phyloP scores from a whole-genome alignment of 2,329 filamentous ascomycete species.

The Epichloe gansuensis region DNA sequence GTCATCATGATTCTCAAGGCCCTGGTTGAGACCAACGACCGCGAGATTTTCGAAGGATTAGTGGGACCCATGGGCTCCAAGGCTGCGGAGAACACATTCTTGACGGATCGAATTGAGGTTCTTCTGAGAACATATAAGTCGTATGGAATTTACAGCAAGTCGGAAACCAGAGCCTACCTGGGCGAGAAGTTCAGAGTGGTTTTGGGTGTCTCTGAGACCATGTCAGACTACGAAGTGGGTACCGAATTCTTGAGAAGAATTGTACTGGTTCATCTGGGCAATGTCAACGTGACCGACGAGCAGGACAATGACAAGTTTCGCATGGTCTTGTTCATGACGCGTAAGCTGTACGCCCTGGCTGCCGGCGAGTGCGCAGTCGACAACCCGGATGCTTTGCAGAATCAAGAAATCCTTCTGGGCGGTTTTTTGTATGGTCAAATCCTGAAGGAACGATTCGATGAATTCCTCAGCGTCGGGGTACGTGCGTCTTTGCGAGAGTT shows the following conservation, averaged over 20 bases:
- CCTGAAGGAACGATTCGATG: conserved; percentile 85
- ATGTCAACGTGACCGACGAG: conserved; percentile 66
- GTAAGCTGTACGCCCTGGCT: conserved; percentile 86
- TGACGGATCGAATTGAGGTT: conserved; percentile 88
- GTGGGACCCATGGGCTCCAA: conserved; percentile 67
- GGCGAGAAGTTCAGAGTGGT: conserved; percentile 86
- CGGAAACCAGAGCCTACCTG: conserved; percentile 72
- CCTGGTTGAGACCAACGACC: conserved; percentile 86
- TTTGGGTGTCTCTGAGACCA: conserved; percentile 68
- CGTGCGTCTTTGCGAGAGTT: conserved; percentile 43
- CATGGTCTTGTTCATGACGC: conserved; percentile 87
- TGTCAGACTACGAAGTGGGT: conserved; percentile 79
- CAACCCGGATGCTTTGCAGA: conserved; percentile 92
- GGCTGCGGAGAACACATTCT: conserved; percentile 75
- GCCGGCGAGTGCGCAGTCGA: conserved; percentile 87
- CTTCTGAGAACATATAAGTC: conserved; percentile 86
- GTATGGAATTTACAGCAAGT: conserved; percentile 71
- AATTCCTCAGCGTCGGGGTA: conserved; percentile 54
- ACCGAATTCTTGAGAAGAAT: conserved; percentile 83
- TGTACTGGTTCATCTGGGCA: conserved; percentile 83
- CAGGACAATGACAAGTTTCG: conserved; percentile 90
- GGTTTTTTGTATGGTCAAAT: conserved; percentile 93
- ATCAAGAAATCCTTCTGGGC: conserved; percentile 87
- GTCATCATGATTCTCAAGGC: conserved; percentile 96
- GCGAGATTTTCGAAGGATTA: conserved; percentile 89